Percentiles rank a stretch among this genome's conserved stretches.
phyloP scores from a whole-genome alignment of 2,329 filamentous ascomycete species.

The Monosporascus sp. region DNA sequence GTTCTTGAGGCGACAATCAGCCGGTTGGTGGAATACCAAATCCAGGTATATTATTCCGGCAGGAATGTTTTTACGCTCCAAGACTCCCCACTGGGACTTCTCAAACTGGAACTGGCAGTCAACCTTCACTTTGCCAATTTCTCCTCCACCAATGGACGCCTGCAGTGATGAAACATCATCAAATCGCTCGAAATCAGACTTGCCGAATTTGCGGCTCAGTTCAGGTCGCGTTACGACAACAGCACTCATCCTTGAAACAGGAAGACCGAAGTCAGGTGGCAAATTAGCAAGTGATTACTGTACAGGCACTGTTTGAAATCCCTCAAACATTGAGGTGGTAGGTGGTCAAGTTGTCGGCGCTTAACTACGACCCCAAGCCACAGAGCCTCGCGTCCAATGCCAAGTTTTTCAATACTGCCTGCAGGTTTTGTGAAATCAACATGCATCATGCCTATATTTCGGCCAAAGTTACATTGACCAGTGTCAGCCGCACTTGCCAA shows the following conservation, averaged over 20 bases:
- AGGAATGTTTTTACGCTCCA: constrained; percentile 11
- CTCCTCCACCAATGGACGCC: constrained; percentile 13
- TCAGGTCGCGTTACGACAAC: background rate
- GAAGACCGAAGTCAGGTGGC: background rate
- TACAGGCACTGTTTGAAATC: too few species aligned
- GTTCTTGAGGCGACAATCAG: constrained; percentile 16
- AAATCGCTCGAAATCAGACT: constrained; percentile 19
- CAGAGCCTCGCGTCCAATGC: too few species aligned
- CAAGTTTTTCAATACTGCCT: too few species aligned
- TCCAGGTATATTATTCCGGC: constrained; percentile 25
- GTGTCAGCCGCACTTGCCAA: too few species aligned
- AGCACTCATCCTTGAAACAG: background rate
- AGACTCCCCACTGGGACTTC: constrained; percentile 23
- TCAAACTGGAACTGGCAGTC: constrained; percentile 23
- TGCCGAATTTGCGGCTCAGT: constrained; percentile 12
- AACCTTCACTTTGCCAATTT: constrained; percentile 19
- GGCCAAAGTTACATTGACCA: too few species aligned
- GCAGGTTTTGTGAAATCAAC: too few species aligned
- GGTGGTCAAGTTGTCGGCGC: too few species aligned
- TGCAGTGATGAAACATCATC: constrained; percentile 12
- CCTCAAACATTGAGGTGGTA: too few species aligned
- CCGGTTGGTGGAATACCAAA: constrained; percentile 18
- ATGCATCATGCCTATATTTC: too few species aligned
- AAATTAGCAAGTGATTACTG: background rate
- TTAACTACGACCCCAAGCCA: too few species aligned